These are phyloP conservation scores for Colletotrichum nymphaeae DNA, from an alignment of 2,329 filamentous ascomycete genomes.

Conservation along the genomic window DNA sequence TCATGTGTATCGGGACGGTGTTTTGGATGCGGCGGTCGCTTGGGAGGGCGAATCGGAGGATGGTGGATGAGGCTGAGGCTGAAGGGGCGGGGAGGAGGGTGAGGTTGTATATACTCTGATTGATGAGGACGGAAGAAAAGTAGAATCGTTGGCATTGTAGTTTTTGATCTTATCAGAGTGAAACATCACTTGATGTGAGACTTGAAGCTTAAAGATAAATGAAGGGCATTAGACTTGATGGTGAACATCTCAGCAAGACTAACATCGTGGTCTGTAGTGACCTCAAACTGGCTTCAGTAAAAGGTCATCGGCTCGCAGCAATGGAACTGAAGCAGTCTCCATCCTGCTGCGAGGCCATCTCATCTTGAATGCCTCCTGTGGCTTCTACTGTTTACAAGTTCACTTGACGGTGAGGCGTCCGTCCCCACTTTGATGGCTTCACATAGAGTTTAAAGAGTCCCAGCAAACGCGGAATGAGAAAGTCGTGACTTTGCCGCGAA, in stretches of 20 bases:
- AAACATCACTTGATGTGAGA: neutral
- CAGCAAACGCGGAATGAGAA: neutral
- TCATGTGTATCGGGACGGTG: slow-evolving; percentile 12
- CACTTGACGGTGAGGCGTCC: neutral
- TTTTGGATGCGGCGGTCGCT: slow-evolving; percentile 27
- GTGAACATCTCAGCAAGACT: neutral
- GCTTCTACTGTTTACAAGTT: neutral
- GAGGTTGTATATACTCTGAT: slow-evolving; percentile 17
- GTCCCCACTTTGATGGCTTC: neutral
- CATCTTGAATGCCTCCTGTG: too few species aligned
- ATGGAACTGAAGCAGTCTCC: neutral
- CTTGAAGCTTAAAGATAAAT: neutral
- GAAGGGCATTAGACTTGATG: neutral
- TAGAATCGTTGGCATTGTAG: neutral
- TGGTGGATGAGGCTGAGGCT: slow-evolving; percentile 16
- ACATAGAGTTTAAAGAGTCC: neutral
- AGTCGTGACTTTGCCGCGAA: neutral
- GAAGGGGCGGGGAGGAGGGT: slow-evolving; percentile 19
- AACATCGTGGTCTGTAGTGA: too few species aligned
- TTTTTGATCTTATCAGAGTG: neutral
- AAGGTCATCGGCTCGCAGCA: neutral
- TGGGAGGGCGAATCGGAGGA: slow-evolving; percentile 20
- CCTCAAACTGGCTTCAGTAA: neutral
- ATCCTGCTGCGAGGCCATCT: neutral
- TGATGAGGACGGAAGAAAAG: neutral